These are phyloP conservation scores for Penicillium waksmanii DNA, from an alignment of 495 filamentous ascomycete species.

Conservation along the genomic window DNA sequence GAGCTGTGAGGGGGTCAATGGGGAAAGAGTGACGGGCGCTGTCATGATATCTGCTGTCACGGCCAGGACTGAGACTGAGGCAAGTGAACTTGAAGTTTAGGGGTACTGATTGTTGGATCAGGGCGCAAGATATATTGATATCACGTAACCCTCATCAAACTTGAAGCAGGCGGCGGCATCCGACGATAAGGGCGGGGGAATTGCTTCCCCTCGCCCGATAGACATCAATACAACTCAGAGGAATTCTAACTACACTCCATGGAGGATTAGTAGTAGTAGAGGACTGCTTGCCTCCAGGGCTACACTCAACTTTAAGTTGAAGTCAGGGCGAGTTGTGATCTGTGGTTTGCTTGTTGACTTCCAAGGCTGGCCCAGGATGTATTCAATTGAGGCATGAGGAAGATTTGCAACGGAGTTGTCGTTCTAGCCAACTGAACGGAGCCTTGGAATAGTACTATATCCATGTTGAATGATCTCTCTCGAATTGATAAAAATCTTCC, in stretches of 20 bases:
- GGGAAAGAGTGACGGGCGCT: conserved; percentile 6
- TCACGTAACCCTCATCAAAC: not conserved
- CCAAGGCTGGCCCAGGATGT: too few species aligned
- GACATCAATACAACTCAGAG: too few species aligned
- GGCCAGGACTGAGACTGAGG: not conserved
- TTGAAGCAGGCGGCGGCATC: conserved; percentile 21
- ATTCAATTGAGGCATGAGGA: too few species aligned
- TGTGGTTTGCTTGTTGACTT: too few species aligned
- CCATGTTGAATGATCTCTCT: too few species aligned
- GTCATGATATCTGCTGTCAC: not conserved
- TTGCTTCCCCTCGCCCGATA: conserved; percentile 12
- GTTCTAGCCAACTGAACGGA: too few species aligned
- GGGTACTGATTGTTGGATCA: not conserved
- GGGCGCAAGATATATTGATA: conserved; percentile 1
- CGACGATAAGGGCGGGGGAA: conserved; percentile 23
- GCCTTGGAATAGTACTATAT: too few species aligned
- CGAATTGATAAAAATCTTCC: too few species aligned
- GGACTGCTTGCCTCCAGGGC: too few species aligned
- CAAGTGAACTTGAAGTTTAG: not conserved
- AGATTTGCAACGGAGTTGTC: too few species aligned
- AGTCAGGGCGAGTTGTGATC: too few species aligned
- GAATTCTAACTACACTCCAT: not conserved
- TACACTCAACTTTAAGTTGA: too few species aligned
- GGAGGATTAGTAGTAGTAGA: not conserved
- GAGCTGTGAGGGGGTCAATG: conserved; percentile 34